These are phyloP conservation scores for Zizania latifolia DNA, from an alignment of 176 grass and related monocot genomes.

Conservation along the genomic window DNA sequence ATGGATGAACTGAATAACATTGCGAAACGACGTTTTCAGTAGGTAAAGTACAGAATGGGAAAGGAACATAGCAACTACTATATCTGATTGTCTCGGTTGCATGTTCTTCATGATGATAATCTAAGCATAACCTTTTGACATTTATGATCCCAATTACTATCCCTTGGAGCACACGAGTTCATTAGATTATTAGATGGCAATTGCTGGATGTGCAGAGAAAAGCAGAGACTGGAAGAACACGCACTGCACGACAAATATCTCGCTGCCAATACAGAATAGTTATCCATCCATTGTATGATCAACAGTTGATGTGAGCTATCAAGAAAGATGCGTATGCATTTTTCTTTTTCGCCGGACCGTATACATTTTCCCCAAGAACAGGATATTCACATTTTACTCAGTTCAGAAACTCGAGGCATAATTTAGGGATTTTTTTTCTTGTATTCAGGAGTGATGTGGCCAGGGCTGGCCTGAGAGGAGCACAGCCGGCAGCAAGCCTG, in stretches of 20 bases:
- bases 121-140: background rate
- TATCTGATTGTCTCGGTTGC: background rate
- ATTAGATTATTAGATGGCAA: background rate
- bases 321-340: background rate
- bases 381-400: background rate
- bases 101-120: background rate
- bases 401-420: background rate
- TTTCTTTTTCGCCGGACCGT: no score
- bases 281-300: background rate
- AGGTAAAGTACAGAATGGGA: background rate
- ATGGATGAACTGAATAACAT: background rate
- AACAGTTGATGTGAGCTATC: background rate
- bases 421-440: background rate
- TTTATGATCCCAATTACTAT: background rate
- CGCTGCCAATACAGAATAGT: background rate
- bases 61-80: background rate
- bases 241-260: conserved; percentile 6
- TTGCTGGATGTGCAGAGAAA: background rate
- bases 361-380: background rate
- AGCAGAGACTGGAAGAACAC: background rate
- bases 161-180: background rate
- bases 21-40: background rate
- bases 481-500: no score
- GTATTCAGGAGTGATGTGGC: no score
- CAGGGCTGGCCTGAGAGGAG: no score